Conservation (phyloP, 345 rosid species). For the Heritiera littoralis region DNA sequence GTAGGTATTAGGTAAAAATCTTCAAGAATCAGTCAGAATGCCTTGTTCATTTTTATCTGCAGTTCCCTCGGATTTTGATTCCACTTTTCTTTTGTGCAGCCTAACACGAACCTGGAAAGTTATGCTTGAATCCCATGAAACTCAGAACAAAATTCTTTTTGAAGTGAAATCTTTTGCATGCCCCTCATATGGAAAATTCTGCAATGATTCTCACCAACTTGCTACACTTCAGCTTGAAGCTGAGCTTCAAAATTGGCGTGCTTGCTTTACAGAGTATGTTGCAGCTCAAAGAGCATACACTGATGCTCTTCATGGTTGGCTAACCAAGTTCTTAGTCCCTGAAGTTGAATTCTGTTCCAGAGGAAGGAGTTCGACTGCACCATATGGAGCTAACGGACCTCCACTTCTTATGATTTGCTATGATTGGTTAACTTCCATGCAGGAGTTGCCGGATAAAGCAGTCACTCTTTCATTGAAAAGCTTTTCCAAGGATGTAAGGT, state of each 20-base stretch:
- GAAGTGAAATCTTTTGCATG: slow-evolving; percentile 60
- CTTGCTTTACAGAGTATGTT: slow-evolving; percentile 50
- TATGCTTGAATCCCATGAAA: slow-evolving; percentile 71
- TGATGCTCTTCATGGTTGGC: slow-evolving; percentile 59
- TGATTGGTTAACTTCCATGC: slow-evolving; percentile 50
- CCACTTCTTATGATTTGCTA: slow-evolving; percentile 52
- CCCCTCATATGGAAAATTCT: slow-evolving; percentile 52
- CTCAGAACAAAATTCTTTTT: slow-evolving; percentile 57
- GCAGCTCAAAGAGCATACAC: slow-evolving; percentile 60
- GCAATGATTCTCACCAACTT: slow-evolving; percentile 62
- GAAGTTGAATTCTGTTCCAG: slow-evolving; percentile 59
- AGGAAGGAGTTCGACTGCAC: slow-evolving; percentile 40
- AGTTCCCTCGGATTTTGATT: slow-evolving; percentile 20
- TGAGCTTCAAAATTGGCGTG: slow-evolving; percentile 61
- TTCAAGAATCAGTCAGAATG: neutral
- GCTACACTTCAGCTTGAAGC: slow-evolving; percentile 80
- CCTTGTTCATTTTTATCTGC: neutral
- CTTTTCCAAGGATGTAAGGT: slow-evolving; percentile 59
- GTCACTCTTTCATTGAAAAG: slow-evolving; percentile 52
- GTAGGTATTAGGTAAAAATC: slow-evolving; percentile 33
- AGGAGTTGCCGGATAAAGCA: slow-evolving; percentile 50
- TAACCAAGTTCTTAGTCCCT: slow-evolving; percentile 61
- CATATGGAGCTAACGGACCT: slow-evolving; percentile 51
- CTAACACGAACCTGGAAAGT: slow-evolving; percentile 57
- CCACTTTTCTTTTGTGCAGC: slow-evolving; percentile 37